A percentile compares a stretch with the other conserved stretches of the same genome.
These are phyloP conservation scores for Arthroderma sp. DNA, from an alignment of 2,329 filamentous ascomycete species.

Conservation along the genomic window DNA sequence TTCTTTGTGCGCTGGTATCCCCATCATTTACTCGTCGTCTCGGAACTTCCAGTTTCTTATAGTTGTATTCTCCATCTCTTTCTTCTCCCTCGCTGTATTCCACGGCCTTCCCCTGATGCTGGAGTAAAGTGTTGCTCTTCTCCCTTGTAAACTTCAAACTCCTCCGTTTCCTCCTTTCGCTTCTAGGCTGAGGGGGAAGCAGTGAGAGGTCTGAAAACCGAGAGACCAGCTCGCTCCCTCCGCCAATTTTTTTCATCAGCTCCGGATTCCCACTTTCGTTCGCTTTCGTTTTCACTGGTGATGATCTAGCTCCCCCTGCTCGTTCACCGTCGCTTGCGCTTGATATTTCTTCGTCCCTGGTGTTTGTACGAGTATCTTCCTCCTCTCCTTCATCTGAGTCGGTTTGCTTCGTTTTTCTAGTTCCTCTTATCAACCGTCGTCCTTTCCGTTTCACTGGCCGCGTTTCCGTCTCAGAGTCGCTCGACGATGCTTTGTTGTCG, in stretches of 20 bases:
- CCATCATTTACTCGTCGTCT: no score
- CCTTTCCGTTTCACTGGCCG: neutral
- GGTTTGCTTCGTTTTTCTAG: neutral
- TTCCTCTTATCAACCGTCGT: neutral
- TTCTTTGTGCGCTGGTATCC: no score
- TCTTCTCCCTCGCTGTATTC: neutral
- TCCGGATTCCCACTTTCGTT: no score
- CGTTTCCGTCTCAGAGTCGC: neutral
- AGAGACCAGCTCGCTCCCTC: neutral
- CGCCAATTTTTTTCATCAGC: no score
- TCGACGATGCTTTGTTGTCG: neutral
- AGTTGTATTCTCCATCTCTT: no score
- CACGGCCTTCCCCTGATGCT: neutral
- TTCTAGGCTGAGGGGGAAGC: neutral
- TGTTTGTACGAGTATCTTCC: neutral
- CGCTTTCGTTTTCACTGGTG: no score
- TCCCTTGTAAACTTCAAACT: neutral
- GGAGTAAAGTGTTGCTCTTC: neutral
- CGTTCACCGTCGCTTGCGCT: neutral
- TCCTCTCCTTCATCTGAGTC: neutral
- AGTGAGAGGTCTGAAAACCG: neutral
- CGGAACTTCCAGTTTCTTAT: no score
- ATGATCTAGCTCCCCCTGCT: neutral
- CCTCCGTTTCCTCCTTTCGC: neutral
- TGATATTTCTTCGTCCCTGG: neutral